A percentile compares a stretch with the other conserved stretches of the same genome.
These are phyloP conservation scores for Sophora flavescens DNA, from an alignment of 306 rosid genomes.

Conservation along the genomic window DNA sequence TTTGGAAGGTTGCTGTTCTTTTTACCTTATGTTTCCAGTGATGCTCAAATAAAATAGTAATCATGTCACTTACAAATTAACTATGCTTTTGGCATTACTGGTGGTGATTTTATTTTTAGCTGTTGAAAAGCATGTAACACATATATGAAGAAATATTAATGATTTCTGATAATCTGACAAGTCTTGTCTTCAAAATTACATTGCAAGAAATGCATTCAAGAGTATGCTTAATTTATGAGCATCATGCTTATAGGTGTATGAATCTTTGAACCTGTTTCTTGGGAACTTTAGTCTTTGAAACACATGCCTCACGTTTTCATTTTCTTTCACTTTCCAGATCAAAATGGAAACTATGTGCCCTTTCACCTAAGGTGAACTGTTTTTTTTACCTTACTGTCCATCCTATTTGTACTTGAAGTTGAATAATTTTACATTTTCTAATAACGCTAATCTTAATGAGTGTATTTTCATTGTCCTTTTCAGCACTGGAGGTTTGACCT, in stretches of 20 bases:
- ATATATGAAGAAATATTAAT: not conserved
- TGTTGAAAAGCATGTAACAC: not conserved
- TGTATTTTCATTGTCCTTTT: conserved; percentile 28
- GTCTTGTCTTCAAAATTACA: conserved; percentile 6
- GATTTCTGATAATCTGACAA: conserved; percentile 12
- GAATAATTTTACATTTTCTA: conserved; percentile 23
- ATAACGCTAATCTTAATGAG: conserved; percentile 9
- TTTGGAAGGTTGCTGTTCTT: not conserved
- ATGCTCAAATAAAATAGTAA: conserved; percentile 4
- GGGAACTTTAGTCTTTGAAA: not conserved
- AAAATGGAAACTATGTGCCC: conserved; percentile 49
- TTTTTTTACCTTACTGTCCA: conserved; percentile 2
- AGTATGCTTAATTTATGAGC: conserved; percentile 9
- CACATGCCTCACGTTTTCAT: conserved; percentile 27
- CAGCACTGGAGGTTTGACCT: conserved; percentile 61
- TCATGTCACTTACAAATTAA: conserved; percentile 20
- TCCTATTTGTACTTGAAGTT: conserved; percentile 10
- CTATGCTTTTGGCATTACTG: conserved; percentile 4
- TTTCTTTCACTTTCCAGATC: conserved; percentile 59
- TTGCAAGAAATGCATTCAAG: conserved; percentile 10
- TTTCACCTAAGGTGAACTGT: conserved; percentile 56
- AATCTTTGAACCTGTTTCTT: conserved; percentile 17
- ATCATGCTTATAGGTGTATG: conserved; percentile 15
- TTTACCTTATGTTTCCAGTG: not conserved
- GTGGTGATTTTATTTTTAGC: not conserved